Evolutionary conservation across 2,329 filamentous ascomycete species (phyloP), one percentile per base, ranked within the genome.

Genomic region (Trichoderma aggressivum): DNA sequence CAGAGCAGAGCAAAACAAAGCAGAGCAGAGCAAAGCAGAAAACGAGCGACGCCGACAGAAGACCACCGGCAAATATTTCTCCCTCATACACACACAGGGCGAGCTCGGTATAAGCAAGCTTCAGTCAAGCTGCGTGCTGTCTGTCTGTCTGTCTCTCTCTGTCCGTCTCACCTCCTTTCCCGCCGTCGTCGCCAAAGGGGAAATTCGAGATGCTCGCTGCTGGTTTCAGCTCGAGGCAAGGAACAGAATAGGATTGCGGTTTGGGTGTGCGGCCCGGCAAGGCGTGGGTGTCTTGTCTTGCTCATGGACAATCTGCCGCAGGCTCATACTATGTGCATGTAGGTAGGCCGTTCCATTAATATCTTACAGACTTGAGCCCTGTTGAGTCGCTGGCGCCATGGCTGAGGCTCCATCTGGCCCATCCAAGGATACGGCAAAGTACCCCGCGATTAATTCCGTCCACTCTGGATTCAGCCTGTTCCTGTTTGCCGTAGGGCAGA

Each of bases 391-490:
- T 61, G 32, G 21, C 58, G 58, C 58, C 21, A 62, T 62, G 24
- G 34, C 24, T 56, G 62, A 55, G 63, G 63, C 63, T 66, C 63
- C 50, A 56, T 56, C 24, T n/a, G 63, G 50, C 10, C 30, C 28
- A 53, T 26, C 21, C 28, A 53, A 18, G 21, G 30, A 26, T 32
- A 24, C 47, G 21, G 30, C 47, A 24, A 56, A 56, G 47, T 66
- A 66, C 63, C 63, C 63, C 63, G 63, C 63, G 63, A 66, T 66
- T 56, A 39, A n/a, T n/a, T 34, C 63, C 61, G 61, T 64, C 53
- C 24, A 8, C 24, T 26, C 53, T 59, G 56, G 28, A 56, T 66
- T 66, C 47, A 56, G 62, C 62, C 62, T 65, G 58, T 60, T 60
- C 43, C 28, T 16, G 28, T 18, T 18, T 59, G 62, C 62, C 59